These are phyloP conservation scores for Penicillium sclerotigenum DNA, from an alignment of 2,329 filamentous ascomycete genomes.

Conservation along the genomic window DNA sequence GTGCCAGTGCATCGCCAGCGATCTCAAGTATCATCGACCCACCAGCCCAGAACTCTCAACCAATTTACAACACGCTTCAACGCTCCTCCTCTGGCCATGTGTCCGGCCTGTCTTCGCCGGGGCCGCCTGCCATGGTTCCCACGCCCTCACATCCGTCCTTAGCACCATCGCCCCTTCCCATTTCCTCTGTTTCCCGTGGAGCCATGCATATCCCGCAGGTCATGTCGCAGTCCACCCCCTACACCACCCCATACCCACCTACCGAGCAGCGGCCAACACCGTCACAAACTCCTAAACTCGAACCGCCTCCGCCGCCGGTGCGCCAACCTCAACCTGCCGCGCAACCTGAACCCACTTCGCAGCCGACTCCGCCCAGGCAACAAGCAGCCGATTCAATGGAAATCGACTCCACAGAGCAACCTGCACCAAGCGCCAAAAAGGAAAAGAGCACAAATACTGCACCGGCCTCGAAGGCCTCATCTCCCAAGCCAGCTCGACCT, in stretches of 20 bases:
- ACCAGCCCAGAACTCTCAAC: conserved; percentile 34
- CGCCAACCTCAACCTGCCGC: conserved; percentile 18
- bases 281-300: conserved; percentile 22
- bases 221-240: conserved; percentile 13
- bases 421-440: conserved; percentile 36
- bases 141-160: conserved; percentile 24
- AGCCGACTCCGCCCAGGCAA: conserved; percentile 14
- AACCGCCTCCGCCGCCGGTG: conserved; percentile 17
- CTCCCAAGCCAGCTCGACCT: conserved; percentile 54
- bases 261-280: conserved; percentile 27
- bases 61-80: conserved; percentile 27
- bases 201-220: conserved; percentile 18
- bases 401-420: conserved; percentile 32
- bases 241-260: conserved; percentile 19
- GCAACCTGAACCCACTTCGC: conserved; percentile 16
- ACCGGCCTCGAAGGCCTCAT: conserved; percentile 51
- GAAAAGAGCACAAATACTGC: conserved; percentile 44
- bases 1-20: conserved; percentile 84
- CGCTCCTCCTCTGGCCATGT: conserved; percentile 31
- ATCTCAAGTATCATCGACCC: conserved; percentile 88
- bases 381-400: conserved; percentile 30
- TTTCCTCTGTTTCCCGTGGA: conserved; percentile 24
- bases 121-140: conserved; percentile 24
- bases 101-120: conserved; percentile 27
- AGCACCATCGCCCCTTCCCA: conserved; percentile 24